Conservation (phyloP, 1,139 yeast species). For the Saccharomycopsis phalli region DNA sequence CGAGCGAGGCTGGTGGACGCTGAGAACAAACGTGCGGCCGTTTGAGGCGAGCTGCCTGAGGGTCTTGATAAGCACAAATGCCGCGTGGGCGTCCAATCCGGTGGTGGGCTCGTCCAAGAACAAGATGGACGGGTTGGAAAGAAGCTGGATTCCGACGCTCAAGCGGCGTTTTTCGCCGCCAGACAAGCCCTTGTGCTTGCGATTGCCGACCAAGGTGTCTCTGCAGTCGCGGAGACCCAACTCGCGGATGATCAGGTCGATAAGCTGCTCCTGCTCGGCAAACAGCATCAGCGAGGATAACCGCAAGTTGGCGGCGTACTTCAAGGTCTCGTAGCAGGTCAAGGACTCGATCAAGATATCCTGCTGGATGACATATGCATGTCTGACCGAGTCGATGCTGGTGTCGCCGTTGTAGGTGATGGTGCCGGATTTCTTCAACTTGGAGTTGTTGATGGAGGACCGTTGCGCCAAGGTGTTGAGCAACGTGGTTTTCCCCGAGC, state of each 20-base stretch:
- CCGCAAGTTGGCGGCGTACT: slow-evolving; percentile 63
- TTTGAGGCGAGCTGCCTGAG: slow-evolving; percentile 47
- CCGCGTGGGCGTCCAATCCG: slow-evolving; percentile 75
- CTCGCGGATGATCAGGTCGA: slow-evolving; percentile 49
- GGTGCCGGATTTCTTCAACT: slow-evolving; percentile 8
- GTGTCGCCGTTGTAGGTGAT: slow-evolving; percentile 26
- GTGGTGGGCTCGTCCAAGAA: slow-evolving; percentile 88
- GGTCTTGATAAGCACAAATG: slow-evolving; percentile 55
- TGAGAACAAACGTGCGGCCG: slow-evolving; percentile 65
- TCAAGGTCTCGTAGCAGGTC: slow-evolving; percentile 62
- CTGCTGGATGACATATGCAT: slow-evolving; percentile 71
- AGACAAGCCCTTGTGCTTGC: slow-evolving; percentile 47
- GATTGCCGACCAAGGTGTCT: slow-evolving; percentile 46
- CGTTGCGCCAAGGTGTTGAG: slow-evolving; percentile 64
- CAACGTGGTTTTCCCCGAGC: slow-evolving; percentile 80
- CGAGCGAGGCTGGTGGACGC: slow-evolving; percentile 80
- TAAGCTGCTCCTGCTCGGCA: slow-evolving; percentile 38
- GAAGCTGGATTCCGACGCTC: slow-evolving; percentile 68
- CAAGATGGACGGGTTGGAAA: slow-evolving; percentile 66
- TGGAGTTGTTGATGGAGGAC: slow-evolving; percentile 27
- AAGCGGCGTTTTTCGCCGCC: slow-evolving; percentile 83
- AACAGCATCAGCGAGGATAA: slow-evolving; percentile 36
- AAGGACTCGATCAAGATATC: slow-evolving; percentile 65
- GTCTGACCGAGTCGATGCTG: slow-evolving; percentile 30
- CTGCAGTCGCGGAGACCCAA: slow-evolving; percentile 56